Evolutionary conservation across 2,329 filamentous ascomycete genomes (phyloP), one percentile per base, ranked within the genome.

Genomic region (Escovopsis sp.): DNA sequence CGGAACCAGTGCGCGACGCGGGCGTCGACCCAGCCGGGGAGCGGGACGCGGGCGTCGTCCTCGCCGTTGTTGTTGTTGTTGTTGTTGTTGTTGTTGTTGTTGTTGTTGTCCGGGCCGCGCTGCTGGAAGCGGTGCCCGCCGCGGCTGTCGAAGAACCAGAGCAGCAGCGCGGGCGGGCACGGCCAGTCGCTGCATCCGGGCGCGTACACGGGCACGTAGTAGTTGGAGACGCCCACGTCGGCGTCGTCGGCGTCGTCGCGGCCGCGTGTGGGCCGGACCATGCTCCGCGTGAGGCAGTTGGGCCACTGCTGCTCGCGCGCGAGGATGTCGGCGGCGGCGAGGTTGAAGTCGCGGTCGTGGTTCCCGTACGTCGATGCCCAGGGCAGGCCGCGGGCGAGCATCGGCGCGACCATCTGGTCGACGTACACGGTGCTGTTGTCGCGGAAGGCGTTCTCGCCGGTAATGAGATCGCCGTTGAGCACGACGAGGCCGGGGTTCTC

Each of bases 321-420:
- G 3, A 68, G 53, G n/a, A 70, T 65, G 3, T 51, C 46, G 27
- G 53, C 51, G 14, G 67, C 67, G 0, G 70, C 71, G 8, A 81
- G 57, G 46, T 80, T 79, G 52, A 64, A 71, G 31, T 72, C 60
- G 37, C 70, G 68, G 48, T 85, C 81, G 50, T 85, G 81, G 43
- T 84, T 84, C 0, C 81, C 81, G 47, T 84, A 84, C 0, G 78
- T 78, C 1, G 74, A 77, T 2, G 78, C 79, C 73, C 78, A 85
- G 0, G 66, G 64, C 0, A 81, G 52, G 7, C 64, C 62, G 13
- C 70, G 67, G 4, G 69, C 48, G 1, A 80, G 61, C 0, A 85
- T 58, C 0, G 77, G 78, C 2, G 51, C 58, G 1, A 81, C 72
- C 9, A 81, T 68, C 48, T 68, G 57, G 48, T 82, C 74, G 3